phyloP scores from a whole-genome alignment of 768 basidiomycete genomes.

The Pilatotrama ljubarskyi region DNA sequence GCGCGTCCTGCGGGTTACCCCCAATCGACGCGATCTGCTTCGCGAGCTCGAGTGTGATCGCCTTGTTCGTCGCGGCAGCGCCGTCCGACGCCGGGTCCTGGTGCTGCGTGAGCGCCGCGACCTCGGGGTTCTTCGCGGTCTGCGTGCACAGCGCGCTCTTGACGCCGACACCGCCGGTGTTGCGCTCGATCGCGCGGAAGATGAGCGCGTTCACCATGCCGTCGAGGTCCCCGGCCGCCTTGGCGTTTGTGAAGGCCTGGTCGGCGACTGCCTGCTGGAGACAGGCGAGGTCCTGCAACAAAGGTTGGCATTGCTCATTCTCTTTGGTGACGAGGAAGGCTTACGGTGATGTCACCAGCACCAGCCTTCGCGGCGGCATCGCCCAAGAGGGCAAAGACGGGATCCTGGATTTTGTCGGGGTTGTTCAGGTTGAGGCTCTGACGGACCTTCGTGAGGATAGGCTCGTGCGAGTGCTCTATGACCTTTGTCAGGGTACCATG shows the following conservation, averaged over 20 bases:
- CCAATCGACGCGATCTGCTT: conserved; percentile 65
- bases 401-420: conserved; percentile 56
- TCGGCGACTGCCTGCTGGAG: conserved; percentile 67
- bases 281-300: conserved; percentile 53
- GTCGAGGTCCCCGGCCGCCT: conserved; percentile 55
- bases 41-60: conserved; percentile 60
- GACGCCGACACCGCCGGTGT: conserved; percentile 55
- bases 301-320: neutral
- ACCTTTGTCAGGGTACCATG: neutral
- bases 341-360: conserved; percentile 53
- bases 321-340: conserved; percentile 14
- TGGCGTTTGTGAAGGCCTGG: conserved; percentile 73
- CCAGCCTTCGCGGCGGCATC: conserved; percentile 61
- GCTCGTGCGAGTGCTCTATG: conserved; percentile 66
- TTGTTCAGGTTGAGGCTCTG: conserved; percentile 53
- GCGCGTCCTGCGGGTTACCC: conserved; percentile 56
- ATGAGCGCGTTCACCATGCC: conserved; percentile 60
- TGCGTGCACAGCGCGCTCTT: conserved; percentile 50
- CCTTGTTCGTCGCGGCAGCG: conserved; percentile 64
- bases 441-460: conserved; percentile 53
- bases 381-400: conserved; percentile 64
- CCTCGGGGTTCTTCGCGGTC: conserved; percentile 61
- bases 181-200: conserved; percentile 66
- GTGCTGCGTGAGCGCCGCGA: conserved; percentile 64
- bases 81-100: conserved; percentile 61